Evolutionary conservation across 2,329 filamentous ascomycete genomes (phyloP), one percentile per base, ranked within the genome.

Genomic region (Ophiostoma triangulosporum): DNA sequence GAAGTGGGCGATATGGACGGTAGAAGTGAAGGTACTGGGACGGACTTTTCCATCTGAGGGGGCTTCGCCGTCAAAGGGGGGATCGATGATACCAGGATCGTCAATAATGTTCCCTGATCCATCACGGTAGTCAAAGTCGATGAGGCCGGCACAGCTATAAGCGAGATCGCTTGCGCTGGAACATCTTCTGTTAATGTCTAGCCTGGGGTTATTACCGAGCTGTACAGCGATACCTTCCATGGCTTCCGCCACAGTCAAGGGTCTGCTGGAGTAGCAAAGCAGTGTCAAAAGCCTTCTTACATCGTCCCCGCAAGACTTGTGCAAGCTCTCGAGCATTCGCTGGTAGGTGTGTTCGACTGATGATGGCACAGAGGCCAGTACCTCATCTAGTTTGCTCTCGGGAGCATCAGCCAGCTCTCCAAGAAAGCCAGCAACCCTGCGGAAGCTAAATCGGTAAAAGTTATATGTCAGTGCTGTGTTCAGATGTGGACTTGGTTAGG

Each of bases 171-270:
- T 20, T 24, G 22, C 38, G 38, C 38, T 20, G 6, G 45, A 26
- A 6, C 57, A 29, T 20, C 55, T 56, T 8, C 51, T 53, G 27
- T 59, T 53, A 26, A 27, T 36, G 48, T 58, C 58, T 29, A 59
- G 53, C 33, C 24, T 48, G 9, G 56, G 56, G 38, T 38, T 15
- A 9, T 58, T 56, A 5, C 54, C 56, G 8, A 59, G 54, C 26
- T 59, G 46, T 14, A 58, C 56, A 6, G 57, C 57, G 26, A 57
- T 56, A 4, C 53, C 54, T 17, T 59, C 56, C 15, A 59, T 59
- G 38, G 57, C 45, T 32, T 59, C 56, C 1, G 52, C n/a, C 1
- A 57, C 48, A 6, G 29, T 53, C 26, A 59, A 38, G 1, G 57
- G 57, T 20, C 53, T 32, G 31, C 5, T 51, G 11, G 56, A 55